Base-by-base conservation (phyloP, 2,329 filamentous ascomycete genomes). In the Stemphylium beticola region DNA sequence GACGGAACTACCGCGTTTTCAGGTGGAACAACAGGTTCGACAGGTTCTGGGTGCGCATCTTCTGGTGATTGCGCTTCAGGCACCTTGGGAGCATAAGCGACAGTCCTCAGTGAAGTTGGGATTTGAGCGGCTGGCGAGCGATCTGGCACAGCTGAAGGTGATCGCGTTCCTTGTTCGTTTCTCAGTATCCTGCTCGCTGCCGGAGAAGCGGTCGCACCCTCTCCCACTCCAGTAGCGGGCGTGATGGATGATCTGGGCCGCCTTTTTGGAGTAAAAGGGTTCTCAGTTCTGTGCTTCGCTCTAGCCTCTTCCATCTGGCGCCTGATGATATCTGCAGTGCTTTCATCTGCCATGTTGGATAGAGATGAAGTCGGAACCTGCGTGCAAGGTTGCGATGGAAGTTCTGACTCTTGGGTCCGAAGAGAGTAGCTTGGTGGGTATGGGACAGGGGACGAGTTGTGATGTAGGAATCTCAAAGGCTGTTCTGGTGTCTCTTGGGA, bases 91-190 rank as follows among this genome's bases (percentile, higher is more conserved):
- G 59, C 56, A 38, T 66, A 56, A 10, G 66, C 68, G 7, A 70
- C 57, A 14, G 61, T 68, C 15, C 70, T 57, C 14, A 75, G 48
- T 1, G 72, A 70, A 1, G 69, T 70, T 6, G 66, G 65, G 18
- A 43, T 57, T 49, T 62, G 64, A 17, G 58, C 57, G n/a, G 49
- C 49, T 31, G 69, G 66, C 9, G 60, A 58, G 7, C 58, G 64
- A 38, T 74, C 69, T 12, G 73, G 72, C 7, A 75, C 69, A 7
- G 67, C 67, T 5, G 73, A 75, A 2, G 73, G 72, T 5, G 72
- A 74, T 37, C 72, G 60, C 20, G 72, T 73, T 10, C 70, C 69
- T 46, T 65, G 62, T 22, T 59, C 43, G 10, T 48, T 43, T 12
- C 38, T 33, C 2, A 49, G 38, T 9, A 60, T 15, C 37, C 53